These are phyloP conservation scores for Alternaria solani DNA, from an alignment of 2,329 filamentous ascomycete species.

Conservation along the genomic window DNA sequence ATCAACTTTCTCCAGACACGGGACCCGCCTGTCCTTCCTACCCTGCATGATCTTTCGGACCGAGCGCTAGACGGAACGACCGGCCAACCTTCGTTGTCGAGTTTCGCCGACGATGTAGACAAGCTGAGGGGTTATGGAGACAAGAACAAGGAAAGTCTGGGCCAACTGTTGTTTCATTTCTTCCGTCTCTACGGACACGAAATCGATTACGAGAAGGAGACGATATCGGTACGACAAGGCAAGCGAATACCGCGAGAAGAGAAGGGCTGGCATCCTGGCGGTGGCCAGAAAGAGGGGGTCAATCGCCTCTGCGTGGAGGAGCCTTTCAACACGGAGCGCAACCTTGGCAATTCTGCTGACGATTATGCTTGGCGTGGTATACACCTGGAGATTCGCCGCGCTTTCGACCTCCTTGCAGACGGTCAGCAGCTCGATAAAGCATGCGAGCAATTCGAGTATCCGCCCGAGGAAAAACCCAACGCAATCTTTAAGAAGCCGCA, in stretches of 20 bases:
- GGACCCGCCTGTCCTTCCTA: conserved; percentile 82
- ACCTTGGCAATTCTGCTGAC: conserved; percentile 95
- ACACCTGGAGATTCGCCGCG: conserved; percentile 86
- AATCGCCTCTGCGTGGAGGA: conserved; percentile 95
- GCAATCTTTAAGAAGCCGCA: conserved; percentile 60
- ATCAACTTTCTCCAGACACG: conserved; percentile 94
- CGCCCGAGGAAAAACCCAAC: conserved; percentile 74
- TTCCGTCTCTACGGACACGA: conserved; percentile 95
- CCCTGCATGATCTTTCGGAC: conserved; percentile 77
- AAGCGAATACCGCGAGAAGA: conserved; percentile 79
- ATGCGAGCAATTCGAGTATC: conserved; percentile 88
- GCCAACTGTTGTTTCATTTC: conserved; percentile 91
- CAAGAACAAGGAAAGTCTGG: conserved; percentile 81
- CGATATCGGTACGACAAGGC: conserved; percentile 85
- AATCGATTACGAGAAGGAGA: conserved; percentile 84
- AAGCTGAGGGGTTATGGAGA: conserved; percentile 76
- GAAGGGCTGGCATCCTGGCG: conserved; percentile 82
- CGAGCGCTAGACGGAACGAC: conserved; percentile 68
- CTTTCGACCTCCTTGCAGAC: conserved; percentile 81
- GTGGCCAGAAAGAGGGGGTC: conserved; percentile 57
- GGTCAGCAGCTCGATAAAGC: conserved; percentile 78
- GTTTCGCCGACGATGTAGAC: conserved; percentile 87
- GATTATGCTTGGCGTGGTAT: conserved; percentile 92
- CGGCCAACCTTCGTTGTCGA: conserved; percentile 67
- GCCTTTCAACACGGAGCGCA: conserved; percentile 88